A percentile compares a stretch with the other conserved stretches of the same genome.
Evolutionary conservation across 257 asterid species (phyloP).

Genomic region (Ocimum tenuiflorum): DNA sequence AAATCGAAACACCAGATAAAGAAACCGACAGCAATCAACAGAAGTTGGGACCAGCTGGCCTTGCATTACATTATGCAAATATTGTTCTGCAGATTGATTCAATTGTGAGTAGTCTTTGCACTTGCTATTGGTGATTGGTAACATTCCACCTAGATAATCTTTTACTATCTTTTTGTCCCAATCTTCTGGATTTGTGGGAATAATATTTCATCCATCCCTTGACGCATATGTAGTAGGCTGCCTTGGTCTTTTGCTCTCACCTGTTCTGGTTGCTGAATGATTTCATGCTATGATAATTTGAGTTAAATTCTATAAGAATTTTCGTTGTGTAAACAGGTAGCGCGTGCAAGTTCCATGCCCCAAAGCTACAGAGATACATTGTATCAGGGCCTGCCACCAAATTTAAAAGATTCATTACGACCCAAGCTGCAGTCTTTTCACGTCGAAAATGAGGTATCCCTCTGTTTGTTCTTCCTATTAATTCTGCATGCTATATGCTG

Average conservation of each 20-base stretch:
- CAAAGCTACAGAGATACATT: slow-evolving; percentile 44
- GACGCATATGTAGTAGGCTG: not conserved
- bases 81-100: slow-evolving; percentile 69
- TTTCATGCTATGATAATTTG: not conserved
- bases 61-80: slow-evolving; percentile 73
- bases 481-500: too few relatives aligned
- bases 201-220: not conserved
- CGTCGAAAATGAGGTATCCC: slow-evolving; percentile 53
- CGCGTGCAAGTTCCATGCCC: slow-evolving; percentile 46
- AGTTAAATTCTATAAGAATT: slow-evolving; percentile 3
- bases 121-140: not conserved
- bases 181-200: not conserved
- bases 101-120: slow-evolving; percentile 41
- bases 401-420: slow-evolving; percentile 46
- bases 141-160: not conserved
- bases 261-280: not conserved
- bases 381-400: slow-evolving; percentile 68
- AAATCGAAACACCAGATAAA: slow-evolving; percentile 29
- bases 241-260: not conserved
- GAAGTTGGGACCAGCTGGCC: slow-evolving; percentile 70
- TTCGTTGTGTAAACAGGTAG: slow-evolving; percentile 42
- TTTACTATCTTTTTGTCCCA: not conserved
- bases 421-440: slow-evolving; percentile 51
- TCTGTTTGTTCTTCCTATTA: not conserved
- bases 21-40: slow-evolving; percentile 25